Base-by-base conservation (phyloP, 768 basidiomycete species). In the Lenzites betulinus region DNA sequence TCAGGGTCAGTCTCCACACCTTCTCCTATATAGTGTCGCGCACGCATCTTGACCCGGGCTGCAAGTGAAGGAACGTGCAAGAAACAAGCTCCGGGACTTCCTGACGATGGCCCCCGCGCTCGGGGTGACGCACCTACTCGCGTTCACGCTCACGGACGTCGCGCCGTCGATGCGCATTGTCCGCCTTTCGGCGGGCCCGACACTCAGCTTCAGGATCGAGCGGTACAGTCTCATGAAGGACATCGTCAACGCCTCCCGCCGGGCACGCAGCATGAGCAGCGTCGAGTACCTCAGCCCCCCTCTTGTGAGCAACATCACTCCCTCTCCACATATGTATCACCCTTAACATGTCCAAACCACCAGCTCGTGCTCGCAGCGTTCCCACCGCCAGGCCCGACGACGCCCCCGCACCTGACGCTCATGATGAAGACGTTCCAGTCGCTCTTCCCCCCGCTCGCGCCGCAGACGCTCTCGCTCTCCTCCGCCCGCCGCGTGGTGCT, bases 351-450 rank as follows among this genome's bases (percentile, higher is more conserved):
- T 33, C 44, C n/a, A 36, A 25, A 18, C 11, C 18, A 47, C 49
- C 11, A 96, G 96, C 88, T 98, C 59, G 96, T 99, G 2, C 85
- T 98, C 26, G 92, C 89, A 64, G 96, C 88, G 18, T 96, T 86
- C 75, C 93, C 85, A 53, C 85, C 81, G 59, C 88, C 86, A 51
- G 87, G 84, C 11, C 88, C 90, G 2, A 81, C 77, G 23, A 89
- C 89, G 2, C 89, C 93, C 2, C 85, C 88, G 2, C 94, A 98
- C 71, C 81, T 98, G 39, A 83, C 92, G 38, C 88, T 98, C 59
- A 83, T 98, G 70, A 89, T 95, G 83, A 97, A 97, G 74, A 86
- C 94, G 59, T 97, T 99, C 77, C 97, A 98, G 73, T 89, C 92
- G 30, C 79, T 99, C 61, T 99, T 98, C 77, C 97, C 97, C 5